Percentiles rank a stretch among this genome's conserved stretches.
phyloP scores from a whole-genome alignment of 305 asterid species.

The Solanum hybrid region DNA sequence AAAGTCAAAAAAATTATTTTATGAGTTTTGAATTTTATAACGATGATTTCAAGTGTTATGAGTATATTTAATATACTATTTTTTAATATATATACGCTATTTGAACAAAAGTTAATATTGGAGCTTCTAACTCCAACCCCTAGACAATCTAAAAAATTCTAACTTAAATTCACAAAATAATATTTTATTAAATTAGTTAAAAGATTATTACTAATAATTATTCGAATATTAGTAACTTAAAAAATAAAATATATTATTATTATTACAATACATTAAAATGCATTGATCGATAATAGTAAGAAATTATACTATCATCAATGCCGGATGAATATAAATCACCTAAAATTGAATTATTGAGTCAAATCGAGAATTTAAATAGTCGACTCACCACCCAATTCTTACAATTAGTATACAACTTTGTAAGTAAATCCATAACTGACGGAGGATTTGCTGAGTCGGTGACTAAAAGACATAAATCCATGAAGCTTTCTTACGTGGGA shows the following conservation, averaged over 20 bases:
- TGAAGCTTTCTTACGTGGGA: conserved; percentile 2
- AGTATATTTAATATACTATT: too few relatives aligned
- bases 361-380: background rate
- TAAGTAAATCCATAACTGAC: background rate
- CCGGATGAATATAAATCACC: background rate
- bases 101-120: background rate
- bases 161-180: background rate
- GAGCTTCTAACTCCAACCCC: background rate
- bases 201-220: too few relatives aligned
- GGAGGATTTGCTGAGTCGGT: background rate
- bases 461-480: background rate
- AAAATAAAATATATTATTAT: background rate
- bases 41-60: background rate
- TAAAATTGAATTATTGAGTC: background rate
- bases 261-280: background rate
- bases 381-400: background rate
- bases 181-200: background rate
- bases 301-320: background rate
- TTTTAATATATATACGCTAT: too few relatives aligned
- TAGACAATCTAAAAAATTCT: background rate
- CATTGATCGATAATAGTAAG: background rate
- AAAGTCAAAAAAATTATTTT: rapidly evolving
- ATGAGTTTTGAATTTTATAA: too few relatives aligned
- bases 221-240: background rate
- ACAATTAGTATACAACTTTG: background rate